Evolutionary conservation across 371 early-diverging fungal genomes (phyloP), one percentile per base, ranked within the genome.

Genomic region (Apophysomyces trapeziformis): DNA sequence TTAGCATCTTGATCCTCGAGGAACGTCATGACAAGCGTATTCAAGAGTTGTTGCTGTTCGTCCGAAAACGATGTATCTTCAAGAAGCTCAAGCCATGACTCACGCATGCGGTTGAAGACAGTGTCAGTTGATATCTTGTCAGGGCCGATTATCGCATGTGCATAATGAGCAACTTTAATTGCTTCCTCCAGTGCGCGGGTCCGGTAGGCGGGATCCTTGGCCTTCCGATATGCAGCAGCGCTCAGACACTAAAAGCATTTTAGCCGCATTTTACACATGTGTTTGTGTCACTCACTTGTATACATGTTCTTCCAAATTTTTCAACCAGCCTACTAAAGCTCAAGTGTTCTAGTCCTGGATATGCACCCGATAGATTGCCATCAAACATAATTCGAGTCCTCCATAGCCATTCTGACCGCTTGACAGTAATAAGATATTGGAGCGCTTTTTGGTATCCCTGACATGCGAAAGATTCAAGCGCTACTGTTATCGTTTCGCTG

Each of bases 171-270:
- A 36, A 80, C 60, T 7, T 65, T 67, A 8, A 79, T 60, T 7
- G 73, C 84, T 16, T 80, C 80, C 57, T 80, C 69, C 44, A 83
- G 50, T 6, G 79, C 84, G 16, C 76, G 61, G 2, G 69, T 74
- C 37, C 81, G 47, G 47, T 80, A 76, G 0, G 77, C 71, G 9
- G 63, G 54, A n/a, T 77, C 65, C 9, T 35, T 57, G 5, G 78
- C 80, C 61, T 76, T 83, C 0, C 37, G 56, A 43, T 68, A 77
- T 8, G 64, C 58, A 11, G 32, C n/a, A 13, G 59, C 57, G 43
- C 66, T 64, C n/a, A 65, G 37, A 1, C 57, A 5, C 60, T 63
- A 43, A 8, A 12, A n/a, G 57, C 3, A 32, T 37, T 32, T 44
- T 32, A 58, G 35, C 18, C 11, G 35, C 7, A 11, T 38, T 5